phyloP scores from a whole-genome alignment of 2,329 filamentous ascomycete genomes.

The Xylariaceae sp. region DNA sequence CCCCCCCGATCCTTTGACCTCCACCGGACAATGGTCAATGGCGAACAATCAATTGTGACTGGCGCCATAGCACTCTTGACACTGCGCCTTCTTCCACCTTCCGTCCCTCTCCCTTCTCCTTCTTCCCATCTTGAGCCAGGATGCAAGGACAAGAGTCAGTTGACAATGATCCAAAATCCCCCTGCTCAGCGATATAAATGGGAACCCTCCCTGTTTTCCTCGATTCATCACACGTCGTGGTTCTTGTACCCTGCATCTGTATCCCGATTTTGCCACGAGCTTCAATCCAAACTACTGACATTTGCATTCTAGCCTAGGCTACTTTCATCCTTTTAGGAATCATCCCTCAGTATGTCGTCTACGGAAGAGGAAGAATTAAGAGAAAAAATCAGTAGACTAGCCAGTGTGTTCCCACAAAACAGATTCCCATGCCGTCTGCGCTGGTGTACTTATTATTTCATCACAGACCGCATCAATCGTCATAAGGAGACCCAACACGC shows the following conservation, averaged over 20 bases:
- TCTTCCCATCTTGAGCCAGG: too few relatives aligned
- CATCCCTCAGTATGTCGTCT: constrained; percentile 22
- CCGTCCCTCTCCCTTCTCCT: too few relatives aligned
- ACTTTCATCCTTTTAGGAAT: constrained; percentile 9
- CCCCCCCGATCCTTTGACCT: too few relatives aligned
- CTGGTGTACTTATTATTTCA: constrained; percentile 21
- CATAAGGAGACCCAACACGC: constrained; percentile 60
- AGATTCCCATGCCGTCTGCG: background rate
- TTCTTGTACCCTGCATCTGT: background rate
- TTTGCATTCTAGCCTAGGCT: background rate
- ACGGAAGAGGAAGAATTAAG: constrained; percentile 47
- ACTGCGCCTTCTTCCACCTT: too few relatives aligned
- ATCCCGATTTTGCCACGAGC: background rate
- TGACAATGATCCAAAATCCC: too few relatives aligned
- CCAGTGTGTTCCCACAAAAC: constrained; percentile 34
- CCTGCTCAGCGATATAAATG: too few relatives aligned
- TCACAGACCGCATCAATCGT: constrained; percentile 75
- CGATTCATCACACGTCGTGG: too few relatives aligned
- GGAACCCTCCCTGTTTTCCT: too few relatives aligned
- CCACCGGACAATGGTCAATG: too few relatives aligned
- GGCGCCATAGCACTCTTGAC: too few relatives aligned
- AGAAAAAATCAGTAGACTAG: constrained; percentile 47
- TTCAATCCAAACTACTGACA: constrained; percentile 14
- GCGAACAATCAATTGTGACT: too few relatives aligned
- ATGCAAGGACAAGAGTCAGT: too few relatives aligned